These are phyloP conservation scores for Trifolium pratense DNA, from an alignment of 306 rosid species.

Conservation along the genomic window DNA sequence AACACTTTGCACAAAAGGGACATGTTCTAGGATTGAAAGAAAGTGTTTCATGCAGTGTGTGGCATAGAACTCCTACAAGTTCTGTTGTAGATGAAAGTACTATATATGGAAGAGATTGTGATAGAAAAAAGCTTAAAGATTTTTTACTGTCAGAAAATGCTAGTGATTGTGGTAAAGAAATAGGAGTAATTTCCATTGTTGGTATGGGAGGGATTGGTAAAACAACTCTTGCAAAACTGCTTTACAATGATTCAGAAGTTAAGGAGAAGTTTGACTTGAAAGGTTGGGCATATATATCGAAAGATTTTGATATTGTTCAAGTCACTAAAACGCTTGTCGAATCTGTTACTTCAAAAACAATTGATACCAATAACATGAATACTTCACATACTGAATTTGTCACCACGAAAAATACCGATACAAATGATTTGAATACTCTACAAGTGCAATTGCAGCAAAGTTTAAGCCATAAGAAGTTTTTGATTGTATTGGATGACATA, in stretches of 20 bases:
- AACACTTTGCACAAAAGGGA: conserved; percentile 45
- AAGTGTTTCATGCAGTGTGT: conserved; percentile 24
- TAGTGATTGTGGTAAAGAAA: not conserved
- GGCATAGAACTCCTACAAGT: conserved; percentile 33
- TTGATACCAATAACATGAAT: conserved; percentile 14
- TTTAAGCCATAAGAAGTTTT: conserved; percentile 41
- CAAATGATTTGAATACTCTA: conserved; percentile 2
- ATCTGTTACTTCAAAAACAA: conserved; percentile 23
- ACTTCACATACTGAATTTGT: not conserved
- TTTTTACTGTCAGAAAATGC: conserved; percentile 14
- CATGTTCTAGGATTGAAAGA: conserved; percentile 46
- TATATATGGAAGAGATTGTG: conserved; percentile 43
- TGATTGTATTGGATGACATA: conserved; percentile 55
- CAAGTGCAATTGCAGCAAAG: conserved; percentile 40
- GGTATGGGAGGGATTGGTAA: conserved; percentile 43
- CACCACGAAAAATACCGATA: not conserved
- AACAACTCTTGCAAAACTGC: conserved; percentile 47
- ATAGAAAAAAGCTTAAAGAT: conserved; percentile 41
- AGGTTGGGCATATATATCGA: conserved; percentile 43
- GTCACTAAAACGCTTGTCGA: conserved; percentile 35
- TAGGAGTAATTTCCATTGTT: conserved; percentile 23
- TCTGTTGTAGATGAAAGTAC: conserved; percentile 53
- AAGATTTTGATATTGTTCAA: conserved; percentile 48
- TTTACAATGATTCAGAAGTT: conserved; percentile 33
- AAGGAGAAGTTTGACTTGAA: conserved; percentile 25